phyloP scores from a whole-genome alignment of 345 rosid species.

The Orychophragmus violaceus region DNA sequence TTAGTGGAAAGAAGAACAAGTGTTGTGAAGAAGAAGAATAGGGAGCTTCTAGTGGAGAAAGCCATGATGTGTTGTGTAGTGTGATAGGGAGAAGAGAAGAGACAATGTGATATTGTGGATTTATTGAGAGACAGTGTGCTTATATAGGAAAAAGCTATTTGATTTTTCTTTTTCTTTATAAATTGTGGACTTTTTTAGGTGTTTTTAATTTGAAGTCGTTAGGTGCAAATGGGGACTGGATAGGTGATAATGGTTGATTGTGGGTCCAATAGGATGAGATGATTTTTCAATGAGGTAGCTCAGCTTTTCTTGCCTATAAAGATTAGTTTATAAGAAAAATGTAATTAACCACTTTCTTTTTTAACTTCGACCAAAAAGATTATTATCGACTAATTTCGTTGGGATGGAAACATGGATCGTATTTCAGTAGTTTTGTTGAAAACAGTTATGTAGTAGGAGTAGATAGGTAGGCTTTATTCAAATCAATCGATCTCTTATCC shows the following conservation, averaged over 20 bases:
- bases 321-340: slow-evolving; percentile 14
- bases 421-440: slow-evolving; percentile 7
- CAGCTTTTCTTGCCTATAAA: slow-evolving; percentile 20
- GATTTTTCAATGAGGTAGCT: slow-evolving; percentile 32
- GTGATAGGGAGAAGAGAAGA: slow-evolving; percentile 13
- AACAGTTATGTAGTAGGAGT: slow-evolving; percentile 1
- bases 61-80: slow-evolving; percentile 29
- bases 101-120: slow-evolving; percentile 16
- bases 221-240: slow-evolving; percentile 29
- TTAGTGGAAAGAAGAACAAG: slow-evolving; percentile 28
- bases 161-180: neutral
- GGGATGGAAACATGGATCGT: slow-evolving; percentile 21
- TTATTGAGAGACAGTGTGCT: slow-evolving; percentile 13
- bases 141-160: slow-evolving; percentile 11
- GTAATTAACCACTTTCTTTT: slow-evolving; percentile 2
- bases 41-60: slow-evolving; percentile 26
- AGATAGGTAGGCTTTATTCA: neutral
- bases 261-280: slow-evolving; percentile 27
- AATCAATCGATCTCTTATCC: neutral
- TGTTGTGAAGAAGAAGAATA: slow-evolving; percentile 26
- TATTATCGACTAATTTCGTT: neutral
- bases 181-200: slow-evolving; percentile 13
- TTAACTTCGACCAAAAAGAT: neutral
- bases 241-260: slow-evolving; percentile 33
- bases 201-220: slow-evolving; percentile 27